Base-by-base conservation (phyloP, 352 stramenopile species). In the Phytophthora citricola region DNA sequence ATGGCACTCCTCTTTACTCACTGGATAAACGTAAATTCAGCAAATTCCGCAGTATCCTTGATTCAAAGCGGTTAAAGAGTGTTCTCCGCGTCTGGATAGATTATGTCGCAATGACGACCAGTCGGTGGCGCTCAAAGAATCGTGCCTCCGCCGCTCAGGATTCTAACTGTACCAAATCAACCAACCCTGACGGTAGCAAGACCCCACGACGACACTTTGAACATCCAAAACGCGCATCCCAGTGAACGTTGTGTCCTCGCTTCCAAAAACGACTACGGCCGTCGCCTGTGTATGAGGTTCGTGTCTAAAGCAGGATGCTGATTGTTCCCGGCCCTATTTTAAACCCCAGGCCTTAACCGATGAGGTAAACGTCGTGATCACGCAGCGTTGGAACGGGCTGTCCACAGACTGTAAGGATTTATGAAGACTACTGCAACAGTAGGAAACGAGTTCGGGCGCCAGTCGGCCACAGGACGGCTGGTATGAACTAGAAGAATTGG, bases 61-160 rank as follows among this genome's bases (percentile, higher is more conserved):
- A 52, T 5, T 32, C 46, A 0, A 45, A 51, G 34, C 26, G 46
- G 0, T 12, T 52, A 1, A 11, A 3, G 5, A 34, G 26, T 8
- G 57, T 27, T 11, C 36, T 65, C 10, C 20, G 27, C 1, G 46
- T 52, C 10, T 7, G n/a, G 0, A 65, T 52, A 15, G 10, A 11
- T 58, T 65, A 7, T 20, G n/a, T 2, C 46, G 46, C 12, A 65
- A 36, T 12, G 57, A 65, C 8, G 57, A 65, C 3, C 26, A 65
- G 2, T 15, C 51, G 0, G 14, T 58, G 3, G 36, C 45, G 0
- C 24, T 63, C 0, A 63, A 56, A n/a, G 55, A 51, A 17, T 24
- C 46, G 0, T 43, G 17, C 17, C 17, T 20, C 17, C 17, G 17
- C 17, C 17, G 17, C 17, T 20, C 17, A 20, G 17, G 17, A 20